phyloP scores from a whole-genome alignment of 371 early-diverging fungal species.

The Choanephora cucurbitarum region DNA sequence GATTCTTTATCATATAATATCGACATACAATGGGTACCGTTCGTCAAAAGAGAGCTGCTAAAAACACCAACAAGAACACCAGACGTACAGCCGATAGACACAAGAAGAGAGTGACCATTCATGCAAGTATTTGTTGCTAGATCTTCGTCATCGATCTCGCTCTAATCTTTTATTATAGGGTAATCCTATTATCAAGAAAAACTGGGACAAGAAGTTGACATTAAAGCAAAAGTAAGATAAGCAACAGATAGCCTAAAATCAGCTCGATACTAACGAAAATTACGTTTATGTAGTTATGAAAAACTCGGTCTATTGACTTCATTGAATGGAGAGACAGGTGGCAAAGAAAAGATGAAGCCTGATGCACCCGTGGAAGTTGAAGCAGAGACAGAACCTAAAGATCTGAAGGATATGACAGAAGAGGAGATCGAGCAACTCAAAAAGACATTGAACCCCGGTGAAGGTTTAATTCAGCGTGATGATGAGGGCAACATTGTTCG shows the following conservation, averaged over 20 bases:
- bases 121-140: constrained; percentile 27
- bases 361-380: constrained; percentile 20
- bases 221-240: constrained; percentile 71
- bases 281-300: constrained; percentile 52
- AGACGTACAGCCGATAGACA: constrained; percentile 59
- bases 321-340: constrained; percentile 80
- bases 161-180: constrained; percentile 26
- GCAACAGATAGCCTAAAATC: background rate
- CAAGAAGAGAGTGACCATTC: constrained; percentile 52
- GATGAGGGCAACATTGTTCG: constrained; percentile 80
- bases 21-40: constrained; percentile 40
- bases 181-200: constrained; percentile 62
- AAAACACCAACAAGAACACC: constrained; percentile 41
- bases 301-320: constrained; percentile 75
- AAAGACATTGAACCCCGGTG: constrained; percentile 57
- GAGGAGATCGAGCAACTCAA: constrained; percentile 51
- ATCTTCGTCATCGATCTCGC: background rate
- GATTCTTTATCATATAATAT: constrained; percentile 1
- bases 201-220: constrained; percentile 79
- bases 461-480: constrained; percentile 82
- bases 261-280: background rate
- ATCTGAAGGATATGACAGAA: constrained; percentile 54
- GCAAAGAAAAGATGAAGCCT: constrained; percentile 43
- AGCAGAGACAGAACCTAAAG: constrained; percentile 38
- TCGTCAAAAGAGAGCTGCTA: constrained; percentile 39